Evolutionary conservation across 2,329 filamentous ascomycete species (phyloP).

Genomic region (Botryotinia calthae): DNA sequence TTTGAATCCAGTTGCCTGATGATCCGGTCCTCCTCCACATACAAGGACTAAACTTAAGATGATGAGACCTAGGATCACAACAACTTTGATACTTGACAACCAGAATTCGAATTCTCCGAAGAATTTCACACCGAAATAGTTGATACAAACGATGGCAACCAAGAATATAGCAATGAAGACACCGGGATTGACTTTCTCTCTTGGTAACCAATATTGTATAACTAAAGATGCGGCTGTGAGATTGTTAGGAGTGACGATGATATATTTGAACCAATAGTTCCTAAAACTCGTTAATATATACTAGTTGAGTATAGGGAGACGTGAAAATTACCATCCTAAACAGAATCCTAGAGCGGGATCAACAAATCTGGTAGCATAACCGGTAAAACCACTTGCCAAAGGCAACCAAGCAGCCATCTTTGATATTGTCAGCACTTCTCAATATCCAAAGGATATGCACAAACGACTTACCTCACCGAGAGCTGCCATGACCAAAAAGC

Average conservation of each 20-base stretch:
- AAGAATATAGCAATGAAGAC: constrained; percentile 76
- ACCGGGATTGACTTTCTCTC: constrained; percentile 66
- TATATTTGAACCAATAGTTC: constrained; percentile 54
- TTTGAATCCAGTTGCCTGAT: constrained; percentile 49
- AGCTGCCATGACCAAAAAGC: constrained; percentile 78
- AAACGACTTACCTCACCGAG: constrained; percentile 43
- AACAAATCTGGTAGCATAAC: constrained; percentile 75
- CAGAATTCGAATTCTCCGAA: constrained; percentile 54
- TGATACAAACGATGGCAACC: constrained; percentile 61
- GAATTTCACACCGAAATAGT: constrained; percentile 52
- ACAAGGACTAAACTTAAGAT: constrained; percentile 63
- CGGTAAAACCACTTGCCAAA: constrained; percentile 74
- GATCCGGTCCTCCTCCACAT: constrained; percentile 61
- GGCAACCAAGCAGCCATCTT: constrained; percentile 78
- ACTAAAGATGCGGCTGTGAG: constrained; percentile 77
- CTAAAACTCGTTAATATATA: constrained; percentile 21
- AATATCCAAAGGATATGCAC: constrained; percentile 37
- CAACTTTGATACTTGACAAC: constrained; percentile 55
- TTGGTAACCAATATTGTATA: constrained; percentile 71
- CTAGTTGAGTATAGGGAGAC: background rate
- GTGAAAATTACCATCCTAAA: constrained; percentile 53
- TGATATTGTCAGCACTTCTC: constrained; percentile 48
- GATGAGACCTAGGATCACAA: constrained; percentile 65
- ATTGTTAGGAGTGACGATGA: constrained; percentile 83
- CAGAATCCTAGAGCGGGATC: constrained; percentile 80